Evolutionary conservation across 192 early-diverging fungal species (phyloP), one percentile per base, ranked within the genome.

Genomic region (Coemansia sp.): DNA sequence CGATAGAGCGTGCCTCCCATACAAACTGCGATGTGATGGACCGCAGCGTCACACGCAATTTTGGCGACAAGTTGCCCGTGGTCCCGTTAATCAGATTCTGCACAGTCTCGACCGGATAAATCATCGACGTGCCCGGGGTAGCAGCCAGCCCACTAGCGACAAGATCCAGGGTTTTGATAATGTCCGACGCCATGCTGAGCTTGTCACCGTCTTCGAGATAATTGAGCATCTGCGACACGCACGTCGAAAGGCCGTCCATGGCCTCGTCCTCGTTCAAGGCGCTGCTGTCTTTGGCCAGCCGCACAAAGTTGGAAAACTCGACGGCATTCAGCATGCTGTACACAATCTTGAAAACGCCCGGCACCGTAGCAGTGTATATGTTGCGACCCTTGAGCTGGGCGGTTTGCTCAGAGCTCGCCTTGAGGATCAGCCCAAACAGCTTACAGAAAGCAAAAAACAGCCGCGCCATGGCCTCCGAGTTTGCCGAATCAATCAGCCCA

Each of bases 361-460:
- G 30, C 11, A 73, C 55, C 9, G 53, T 52, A 2, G 24, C 30
- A 34, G 32, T 39, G 50, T 66, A 73, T 4, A 62, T 55, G 22
- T 58, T 47, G 27, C 32, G 40, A 46, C 32, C 41, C n/a, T 30
- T 29, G n/a, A 34, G 17, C 6, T 23, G 46, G 28, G 49, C 29
- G 33, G 22, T 28, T 13, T 32, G 37, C 15, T 54, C 56, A 1
- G 51, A 55, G 46, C 54, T 73, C 4, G 27, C 41, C 43, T 58
- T 55, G 13, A 73, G 59, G n/a, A 73, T 73, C 22, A 63, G 44
- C 6, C 50, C 70, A 9, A 73, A 54, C 9, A 73, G 46, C 17
- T 55, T 53, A 42, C 70, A 73, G 23, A 73, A 61, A 2, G 54
- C 63, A 36, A 66, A 73, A 20, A 73, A 73, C 55, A 73, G 45